Evolutionary conservation across 768 basidiomycete species (phyloP).

Genomic region (Rossbeevera mucosa): DNA sequence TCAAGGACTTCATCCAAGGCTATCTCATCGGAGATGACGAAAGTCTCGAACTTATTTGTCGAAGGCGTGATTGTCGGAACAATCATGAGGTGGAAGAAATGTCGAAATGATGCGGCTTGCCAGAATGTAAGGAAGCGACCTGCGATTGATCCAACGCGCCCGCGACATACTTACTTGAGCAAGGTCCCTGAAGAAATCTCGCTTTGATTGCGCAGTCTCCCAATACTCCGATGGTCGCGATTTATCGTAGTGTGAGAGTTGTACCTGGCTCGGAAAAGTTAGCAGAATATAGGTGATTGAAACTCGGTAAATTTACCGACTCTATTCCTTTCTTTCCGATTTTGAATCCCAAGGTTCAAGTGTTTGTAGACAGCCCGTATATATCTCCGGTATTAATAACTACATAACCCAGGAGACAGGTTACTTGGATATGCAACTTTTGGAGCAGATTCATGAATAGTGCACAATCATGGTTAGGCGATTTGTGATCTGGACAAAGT

Average conservation of each 20-base stretch:
- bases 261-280: background rate
- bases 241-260: background rate
- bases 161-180: background rate
- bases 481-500: background rate
- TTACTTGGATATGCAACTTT: too few relatives aligned
- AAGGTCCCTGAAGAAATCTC: background rate
- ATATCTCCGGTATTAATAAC: background rate
- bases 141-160: background rate
- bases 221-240: background rate
- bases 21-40: conserved; percentile 30
- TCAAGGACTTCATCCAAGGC: conserved; percentile 54
- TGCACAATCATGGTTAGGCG: background rate
- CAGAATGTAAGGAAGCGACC: background rate
- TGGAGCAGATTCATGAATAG: too few relatives aligned
- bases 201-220: background rate
- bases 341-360: background rate
- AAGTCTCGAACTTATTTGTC: conserved; percentile 8
- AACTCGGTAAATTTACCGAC: background rate
- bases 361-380: background rate
- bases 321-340: background rate
- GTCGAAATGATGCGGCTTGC: background rate
- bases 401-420: background rate
- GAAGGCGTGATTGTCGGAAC: background rate
- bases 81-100: conserved; percentile 6
- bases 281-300: background rate